Evolutionary conservation across 2,329 filamentous ascomycete genomes (phyloP).

Genomic region (Pseudogymnoascus sp.): DNA sequence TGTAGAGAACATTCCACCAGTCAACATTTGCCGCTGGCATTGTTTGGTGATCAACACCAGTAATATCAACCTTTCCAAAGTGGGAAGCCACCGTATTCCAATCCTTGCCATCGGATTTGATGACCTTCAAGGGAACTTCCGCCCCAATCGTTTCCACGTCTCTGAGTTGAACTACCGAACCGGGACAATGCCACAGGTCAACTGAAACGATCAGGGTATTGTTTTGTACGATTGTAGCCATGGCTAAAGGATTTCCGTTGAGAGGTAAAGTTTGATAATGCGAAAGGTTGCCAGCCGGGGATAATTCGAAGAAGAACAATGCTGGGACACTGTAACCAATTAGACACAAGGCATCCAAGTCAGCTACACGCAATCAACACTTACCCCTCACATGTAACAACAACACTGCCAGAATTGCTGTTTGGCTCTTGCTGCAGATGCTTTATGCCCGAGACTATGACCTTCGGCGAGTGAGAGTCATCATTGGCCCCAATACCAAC

Average conservation of each 20-base stretch:
- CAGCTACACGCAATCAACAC: constrained; percentile 18
- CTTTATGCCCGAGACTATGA: constrained; percentile 31
- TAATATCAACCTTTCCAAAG: constrained; percentile 6
- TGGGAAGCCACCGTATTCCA: constrained; percentile 4
- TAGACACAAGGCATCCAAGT: constrained; percentile 18
- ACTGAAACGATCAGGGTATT: constrained; percentile 41
- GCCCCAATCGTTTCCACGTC: not conserved
- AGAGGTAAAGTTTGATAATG: constrained; percentile 46
- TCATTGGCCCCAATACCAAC: constrained; percentile 11
- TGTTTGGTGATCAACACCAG: constrained; percentile 19
- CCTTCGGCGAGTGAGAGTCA: constrained; percentile 20
- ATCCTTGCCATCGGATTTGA: constrained; percentile 12
- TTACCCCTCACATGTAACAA: constrained; percentile 54
- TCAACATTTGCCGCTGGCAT: constrained; percentile 29
- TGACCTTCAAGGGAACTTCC: not conserved
- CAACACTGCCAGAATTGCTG: constrained; percentile 35
- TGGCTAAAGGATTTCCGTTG: constrained; percentile 50
- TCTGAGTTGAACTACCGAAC: constrained; percentile 38
- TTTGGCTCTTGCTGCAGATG: constrained; percentile 23
- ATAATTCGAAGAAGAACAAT: constrained; percentile 58
- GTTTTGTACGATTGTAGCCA: constrained; percentile 19
- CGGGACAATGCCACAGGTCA: constrained; percentile 44
- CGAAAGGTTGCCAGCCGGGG: constrained; percentile 41
- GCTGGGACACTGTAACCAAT: constrained; percentile 43
- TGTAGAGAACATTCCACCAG: constrained; percentile 34